Evolutionary conservation across 768 basidiomycete genomes (phyloP), one percentile per base, ranked within the genome.

Genomic region (Sistotremastrum niveocremeum): DNA sequence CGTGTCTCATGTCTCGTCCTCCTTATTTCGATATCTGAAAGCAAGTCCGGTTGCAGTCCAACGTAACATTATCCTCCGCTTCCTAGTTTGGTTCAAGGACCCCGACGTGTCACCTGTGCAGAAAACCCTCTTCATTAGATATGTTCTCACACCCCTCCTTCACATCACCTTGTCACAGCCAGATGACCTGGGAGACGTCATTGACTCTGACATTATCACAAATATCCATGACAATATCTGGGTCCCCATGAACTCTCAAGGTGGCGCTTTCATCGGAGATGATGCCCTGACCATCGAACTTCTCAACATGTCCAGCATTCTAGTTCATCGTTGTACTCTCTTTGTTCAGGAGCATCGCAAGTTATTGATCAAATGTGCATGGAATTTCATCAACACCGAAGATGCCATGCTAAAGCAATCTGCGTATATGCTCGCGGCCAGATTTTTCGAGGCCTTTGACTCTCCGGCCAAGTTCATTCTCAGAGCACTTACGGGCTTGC

Each of bases 381-480:
- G 90, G 90, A 75, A 81, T 55, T 86, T 81, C 54, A 85, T 93
- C 53, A 56, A 56, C 44, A 80, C 70, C 46, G 88, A 94, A 37
- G 95, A 98, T 59, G 74, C 82, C 4, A 79, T 91, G 12, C 87
- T 95, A 56, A 93, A 89, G 61, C 88, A 97, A 60, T 86, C 86
- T 6, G 84, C 89, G 0, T 90, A 90, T 59, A 74, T 95, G 34
- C 72, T 98, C 5, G 79, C 86, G 34, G 89, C 95, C 36, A 77
- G 84, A 33, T 98, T 98, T 70, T 91, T 94, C 55, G 80, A 84
- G 9, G 79, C 77, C 5, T 93, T 84, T 61, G 85, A 84, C 32
- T 84, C 82, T 1, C 93, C 94, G 1, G 73, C 77, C 49, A 98
- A 95, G 62, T 91, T 99, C 60, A 79, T 94, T 42, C 64, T 91